Evolutionary conservation across 768 basidiomycete species (phyloP), one percentile per base, ranked within the genome.

Genomic region (Auriscalpium orientale): DNA sequence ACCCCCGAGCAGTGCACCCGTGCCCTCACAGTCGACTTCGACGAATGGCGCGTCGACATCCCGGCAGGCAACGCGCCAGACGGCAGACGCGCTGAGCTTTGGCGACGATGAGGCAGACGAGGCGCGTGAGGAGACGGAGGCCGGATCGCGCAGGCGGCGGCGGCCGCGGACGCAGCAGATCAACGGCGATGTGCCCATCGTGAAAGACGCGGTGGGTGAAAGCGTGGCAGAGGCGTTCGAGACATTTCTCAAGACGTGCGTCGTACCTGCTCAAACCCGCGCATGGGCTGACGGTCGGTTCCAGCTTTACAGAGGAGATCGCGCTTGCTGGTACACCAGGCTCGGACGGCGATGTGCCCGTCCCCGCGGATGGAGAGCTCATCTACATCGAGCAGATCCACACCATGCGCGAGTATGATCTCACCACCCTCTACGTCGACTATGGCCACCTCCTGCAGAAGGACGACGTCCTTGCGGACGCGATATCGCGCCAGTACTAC

Each of bases 381-480:
- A 78, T 89, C 56, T 98, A 98, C 68, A 76, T 98, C 65, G 87
- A 94, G 56, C 95, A 98, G 72, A 89, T 99, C 66, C 87, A 90
- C 69, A 89, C 84, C 43, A 93, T 99, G 92, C 87, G 89, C 59
- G 91, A 95, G 68, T 94, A 90, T 68, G 89, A 94, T 67, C 78
- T 97, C 53, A 91, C 92, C 9, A 98, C 95, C 0, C 86, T 99
- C 67, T 99, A 98, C 67, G 87, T 99, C 71, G 95, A 98, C 74
- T 98, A 88, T 58, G 81, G 84, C 10, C 94, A 99, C 68, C 79
- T 98, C 37, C 80, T 97, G 28, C 84, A 88, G 67, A 81, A 85
- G 53, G 95, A 98, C 68, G 94, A 97, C 60, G 87, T 94, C 6
- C 86, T 98, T 18, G 95, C 95, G 0, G 83, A 90, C 61, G 95